Base-by-base conservation (phyloP, 352 stramenopile species). In the Globisporangium abappressorium region DNA sequence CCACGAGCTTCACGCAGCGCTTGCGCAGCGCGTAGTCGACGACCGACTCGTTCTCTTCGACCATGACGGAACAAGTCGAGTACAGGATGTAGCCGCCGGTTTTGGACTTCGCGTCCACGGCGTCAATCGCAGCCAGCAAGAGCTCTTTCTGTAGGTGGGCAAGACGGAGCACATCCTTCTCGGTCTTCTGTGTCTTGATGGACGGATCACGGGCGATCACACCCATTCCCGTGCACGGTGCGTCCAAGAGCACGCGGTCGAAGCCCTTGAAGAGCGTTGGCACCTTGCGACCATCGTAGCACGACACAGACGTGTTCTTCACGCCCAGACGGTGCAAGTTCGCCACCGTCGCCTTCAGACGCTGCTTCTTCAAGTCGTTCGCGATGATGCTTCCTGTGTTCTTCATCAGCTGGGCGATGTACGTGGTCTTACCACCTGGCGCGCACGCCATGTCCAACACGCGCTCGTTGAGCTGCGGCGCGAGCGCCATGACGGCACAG, bases 401-500 rank as follows among this genome's bases (percentile, higher is more conserved):
- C 68, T 98, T 97, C 98, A 99, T 99, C 41, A 99, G 83, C 81
- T 99, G 98, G 22, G 96, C 90, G 69, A 99, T 98, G 84, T 99
- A 99, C 24, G 95, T 99, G 24, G 97, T 99, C 82, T 99, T 99
- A 55, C 98, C 98, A 57, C 98, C 98, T 5, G 98, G 98, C 22
- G 98, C 98, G 43, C 96, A 96, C 43, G 92, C 97, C 96, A 99
- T 99, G 80, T 99, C 98, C 46, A 99, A 75, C 62, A 99, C 89
- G 22, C 95, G 87, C 85, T 99, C 98, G 64, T 95, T 91, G 68
- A 98, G 94, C 82, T 99, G 90, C 49, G 98, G 98, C 18, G 84
- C 93, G 38, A 99, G 81, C 20, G 98, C 97, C 85, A 99, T 98
- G 12, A 99, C 97, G 4, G 98, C 96, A 76, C 97, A 99, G 77